phyloP scores from a whole-genome alignment of 345 rosid species.

The Erucastrum elatum region DNA sequence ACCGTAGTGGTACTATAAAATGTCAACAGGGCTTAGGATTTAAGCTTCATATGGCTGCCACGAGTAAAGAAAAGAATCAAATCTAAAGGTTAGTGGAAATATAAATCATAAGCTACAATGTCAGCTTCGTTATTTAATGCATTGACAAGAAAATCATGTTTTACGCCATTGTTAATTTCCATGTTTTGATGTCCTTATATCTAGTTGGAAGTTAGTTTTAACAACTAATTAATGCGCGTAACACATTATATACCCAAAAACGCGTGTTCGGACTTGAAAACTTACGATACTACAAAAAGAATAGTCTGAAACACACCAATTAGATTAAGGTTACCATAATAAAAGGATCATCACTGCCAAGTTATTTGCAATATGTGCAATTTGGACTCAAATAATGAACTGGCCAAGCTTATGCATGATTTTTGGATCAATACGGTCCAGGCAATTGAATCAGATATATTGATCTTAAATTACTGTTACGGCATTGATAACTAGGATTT shows the following conservation, averaged over 20 bases:
- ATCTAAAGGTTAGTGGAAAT: slow-evolving; percentile 2
- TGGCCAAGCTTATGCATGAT: background rate
- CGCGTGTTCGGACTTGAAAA: background rate
- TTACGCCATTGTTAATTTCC: background rate
- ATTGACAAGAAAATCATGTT: background rate
- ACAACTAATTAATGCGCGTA: background rate
- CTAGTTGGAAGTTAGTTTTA: slow-evolving; percentile 11
- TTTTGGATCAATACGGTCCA: background rate
- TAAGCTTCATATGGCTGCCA: background rate
- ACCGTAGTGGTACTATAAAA: slow-evolving; percentile 7
- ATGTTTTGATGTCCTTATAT: background rate
- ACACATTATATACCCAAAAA: background rate
- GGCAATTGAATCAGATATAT: background rate
- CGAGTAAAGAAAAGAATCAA: background rate
- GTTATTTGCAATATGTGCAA: background rate
- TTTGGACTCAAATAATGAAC: background rate
- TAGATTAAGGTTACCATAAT: too few relatives aligned
- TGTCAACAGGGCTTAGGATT: background rate
- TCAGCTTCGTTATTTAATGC: slow-evolving; percentile 20
- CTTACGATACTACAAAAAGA: background rate
- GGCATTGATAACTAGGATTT: too few relatives aligned
- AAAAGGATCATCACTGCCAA: background rate
- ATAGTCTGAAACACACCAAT: background rate
- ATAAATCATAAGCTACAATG: background rate
- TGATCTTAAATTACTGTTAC: background rate